Evolutionary conservation across 2,329 filamentous ascomycete species (phyloP), one percentile per base, ranked within the genome.

Genomic region (Emericellopsis cladophorae): DNA sequence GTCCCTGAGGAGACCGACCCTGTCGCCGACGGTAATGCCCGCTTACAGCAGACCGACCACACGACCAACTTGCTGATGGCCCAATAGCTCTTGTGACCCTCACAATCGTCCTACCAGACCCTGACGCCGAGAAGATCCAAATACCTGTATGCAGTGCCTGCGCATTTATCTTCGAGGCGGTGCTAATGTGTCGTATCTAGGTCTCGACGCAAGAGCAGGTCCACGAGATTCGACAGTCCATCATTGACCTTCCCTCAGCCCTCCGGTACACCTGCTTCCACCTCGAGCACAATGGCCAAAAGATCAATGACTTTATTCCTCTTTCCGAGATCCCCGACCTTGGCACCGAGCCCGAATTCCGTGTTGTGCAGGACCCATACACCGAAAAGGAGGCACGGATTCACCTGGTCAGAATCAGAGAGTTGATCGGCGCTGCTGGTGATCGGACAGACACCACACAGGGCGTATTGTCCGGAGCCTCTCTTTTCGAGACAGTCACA

Each of bases 201-300:
- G 84, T 94, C 42, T 90, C 87, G 34, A 81, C 81, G 49, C 84
- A 95, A 70, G 93, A 98, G 66, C 90, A 95, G 61, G 82, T 96
- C 46, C 92, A 96, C 64, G 92, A 98, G 69, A 81, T 98, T 52
- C 85, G 92, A 50, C 92, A 96, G 65, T 90, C 89, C 46, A 84
- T 98, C 58, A 88, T 95, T 65, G 92, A 98, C 64, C 74, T 88
- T 39, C 92, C 92, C 5, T 74, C 82, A 45, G 93, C 90, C 40
- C 92, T 95, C 66, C 88, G 94, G 63, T 95, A 95, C 68, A 94
- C 92, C 40, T 98, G 92, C 71, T 98, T 98, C 69, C 92, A 98
- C 65, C 79, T 98, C 53, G 89, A 96, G 66, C 81, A 89, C 66
- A 81, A 85, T 44, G 86, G 87, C 50, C 70, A 84, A 62, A 83